Conservation (phyloP, 371 early-diverging fungal species). For the Fennellomyces sp. region DNA sequence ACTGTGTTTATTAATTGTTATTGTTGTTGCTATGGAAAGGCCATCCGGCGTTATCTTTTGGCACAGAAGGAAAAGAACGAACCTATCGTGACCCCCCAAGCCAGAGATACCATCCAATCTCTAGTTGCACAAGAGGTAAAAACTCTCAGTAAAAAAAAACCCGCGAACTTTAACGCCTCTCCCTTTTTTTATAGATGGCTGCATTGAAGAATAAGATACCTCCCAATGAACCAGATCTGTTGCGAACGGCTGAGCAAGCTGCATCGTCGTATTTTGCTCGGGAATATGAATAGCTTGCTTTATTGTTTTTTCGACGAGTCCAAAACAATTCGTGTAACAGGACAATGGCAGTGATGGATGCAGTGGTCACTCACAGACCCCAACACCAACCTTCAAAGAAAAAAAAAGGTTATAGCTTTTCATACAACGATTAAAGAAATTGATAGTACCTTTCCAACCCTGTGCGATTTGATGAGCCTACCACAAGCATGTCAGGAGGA, state of each 20-base stretch:
- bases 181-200: constrained; percentile 5
- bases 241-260: constrained; percentile 22
- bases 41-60: constrained; percentile 35
- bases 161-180: too few species aligned
- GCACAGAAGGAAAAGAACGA: constrained; percentile 20
- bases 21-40: constrained; percentile 18
- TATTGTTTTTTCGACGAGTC: neutral
- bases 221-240: neutral
- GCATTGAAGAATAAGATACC: neutral
- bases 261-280: constrained; percentile 25
- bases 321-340: constrained; percentile 21
- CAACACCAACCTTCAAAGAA: constrained; percentile 22
- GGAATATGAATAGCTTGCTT: constrained; percentile 15
- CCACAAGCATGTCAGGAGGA: constrained; percentile 28
- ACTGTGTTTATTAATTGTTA: neutral
- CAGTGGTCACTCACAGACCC: constrained; percentile 42
- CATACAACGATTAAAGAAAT: neutral
- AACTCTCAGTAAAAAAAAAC: neutral
- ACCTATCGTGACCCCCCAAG: constrained; percentile 27
- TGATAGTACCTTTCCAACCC: constrained; percentile 31
- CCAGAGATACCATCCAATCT: constrained; percentile 22
- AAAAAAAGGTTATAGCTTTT: neutral
- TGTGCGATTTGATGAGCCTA: constrained; percentile 34
- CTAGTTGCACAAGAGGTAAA: constrained; percentile 30
- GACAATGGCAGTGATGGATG: constrained; percentile 32